A percentile compares a stretch with the other conserved stretches of the same genome.
These are phyloP conservation scores for Sphaceloma murrayae DNA, from an alignment of 2,329 filamentous ascomycete species.

Conservation along the genomic window DNA sequence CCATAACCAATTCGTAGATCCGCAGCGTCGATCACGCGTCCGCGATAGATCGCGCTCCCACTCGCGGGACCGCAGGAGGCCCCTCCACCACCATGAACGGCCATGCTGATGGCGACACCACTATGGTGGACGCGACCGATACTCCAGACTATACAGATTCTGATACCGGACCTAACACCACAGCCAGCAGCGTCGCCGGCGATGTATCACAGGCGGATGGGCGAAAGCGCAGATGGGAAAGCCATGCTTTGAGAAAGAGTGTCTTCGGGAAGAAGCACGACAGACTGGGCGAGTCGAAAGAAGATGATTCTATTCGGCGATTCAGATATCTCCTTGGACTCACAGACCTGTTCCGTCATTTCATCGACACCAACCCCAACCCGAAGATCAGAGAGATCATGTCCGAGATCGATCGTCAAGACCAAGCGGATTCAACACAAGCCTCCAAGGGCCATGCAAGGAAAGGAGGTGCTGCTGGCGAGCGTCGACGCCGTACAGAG, in stretches of 20 bases:
- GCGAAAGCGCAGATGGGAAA: constrained; percentile 75
- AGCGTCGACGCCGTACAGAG: constrained; percentile 78
- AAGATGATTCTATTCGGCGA: constrained; percentile 87
- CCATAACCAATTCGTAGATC: constrained; percentile 7
- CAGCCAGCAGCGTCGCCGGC: constrained; percentile 75
- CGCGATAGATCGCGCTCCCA: constrained; percentile 10
- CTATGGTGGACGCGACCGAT: constrained; percentile 40
- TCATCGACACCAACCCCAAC: constrained; percentile 95
- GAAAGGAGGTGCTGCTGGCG: constrained; percentile 72
- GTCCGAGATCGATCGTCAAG: constrained; percentile 87
- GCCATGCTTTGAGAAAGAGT: constrained; percentile 78
- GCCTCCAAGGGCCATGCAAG: constrained; percentile 65
- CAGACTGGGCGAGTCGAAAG: constrained; percentile 83
- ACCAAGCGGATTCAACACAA: constrained; percentile 59
- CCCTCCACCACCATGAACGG: constrained; percentile 19
- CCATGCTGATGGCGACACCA: constrained; percentile 18
- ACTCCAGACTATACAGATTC: constrained; percentile 58
- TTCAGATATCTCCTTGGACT: constrained; percentile 92
- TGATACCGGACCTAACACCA: constrained; percentile 56
- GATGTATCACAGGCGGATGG: constrained; percentile 61
- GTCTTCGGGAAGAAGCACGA: constrained; percentile 95
- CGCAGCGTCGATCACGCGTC: constrained; percentile 1
- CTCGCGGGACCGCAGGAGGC: constrained; percentile 16
- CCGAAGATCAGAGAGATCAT: constrained; percentile 91
- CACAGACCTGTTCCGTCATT: constrained; percentile 95